phyloP scores from a whole-genome alignment of 208 protist species.

The Leishmania tarentolae region DNA sequence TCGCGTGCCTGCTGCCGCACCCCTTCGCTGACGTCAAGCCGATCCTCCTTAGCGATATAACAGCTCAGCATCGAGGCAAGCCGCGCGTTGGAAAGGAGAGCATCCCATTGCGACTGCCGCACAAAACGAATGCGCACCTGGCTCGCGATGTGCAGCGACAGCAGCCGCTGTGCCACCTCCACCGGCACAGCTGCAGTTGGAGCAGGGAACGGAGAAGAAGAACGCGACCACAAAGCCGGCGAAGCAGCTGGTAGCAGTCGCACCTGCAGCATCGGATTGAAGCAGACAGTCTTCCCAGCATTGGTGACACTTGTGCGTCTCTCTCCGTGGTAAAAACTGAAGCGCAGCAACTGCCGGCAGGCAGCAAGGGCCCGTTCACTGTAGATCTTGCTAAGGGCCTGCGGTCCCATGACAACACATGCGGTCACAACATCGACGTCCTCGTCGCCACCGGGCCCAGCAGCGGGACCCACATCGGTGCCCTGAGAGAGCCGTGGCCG shows the following conservation, averaged over 20 bases:
- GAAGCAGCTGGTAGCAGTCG: neutral
- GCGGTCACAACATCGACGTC: constrained; percentile 5
- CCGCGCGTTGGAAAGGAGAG: constrained; percentile 4
- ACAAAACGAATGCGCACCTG: constrained; percentile 1
- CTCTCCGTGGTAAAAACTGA: constrained; percentile 38
- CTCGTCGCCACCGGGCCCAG: neutral
- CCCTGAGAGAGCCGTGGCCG: constrained; percentile 7
- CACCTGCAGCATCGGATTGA: constrained; percentile 24
- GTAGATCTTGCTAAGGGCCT: constrained; percentile 13
- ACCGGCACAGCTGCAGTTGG: neutral
- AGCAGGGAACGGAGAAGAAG: neutral
- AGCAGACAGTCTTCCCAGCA: constrained; percentile 20
- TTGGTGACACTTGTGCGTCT: constrained; percentile 29
- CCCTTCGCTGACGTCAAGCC: constrained; percentile 11
- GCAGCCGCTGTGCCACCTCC: constrained; percentile 16
- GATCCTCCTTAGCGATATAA: constrained; percentile 2
- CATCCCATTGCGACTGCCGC: constrained; percentile 24
- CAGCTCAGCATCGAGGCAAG: constrained; percentile 1
- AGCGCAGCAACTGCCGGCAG: constrained; percentile 23
- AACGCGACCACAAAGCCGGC: neutral
- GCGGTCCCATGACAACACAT: constrained; percentile 18
- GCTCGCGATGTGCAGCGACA: constrained; percentile 10
- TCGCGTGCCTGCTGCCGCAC: constrained; percentile 10
- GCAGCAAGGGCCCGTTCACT: constrained; percentile 10
- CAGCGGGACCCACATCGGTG: neutral